phyloP scores from a whole-genome alignment of 2,329 filamentous ascomycete species.

The Penicillium digitatum region DNA sequence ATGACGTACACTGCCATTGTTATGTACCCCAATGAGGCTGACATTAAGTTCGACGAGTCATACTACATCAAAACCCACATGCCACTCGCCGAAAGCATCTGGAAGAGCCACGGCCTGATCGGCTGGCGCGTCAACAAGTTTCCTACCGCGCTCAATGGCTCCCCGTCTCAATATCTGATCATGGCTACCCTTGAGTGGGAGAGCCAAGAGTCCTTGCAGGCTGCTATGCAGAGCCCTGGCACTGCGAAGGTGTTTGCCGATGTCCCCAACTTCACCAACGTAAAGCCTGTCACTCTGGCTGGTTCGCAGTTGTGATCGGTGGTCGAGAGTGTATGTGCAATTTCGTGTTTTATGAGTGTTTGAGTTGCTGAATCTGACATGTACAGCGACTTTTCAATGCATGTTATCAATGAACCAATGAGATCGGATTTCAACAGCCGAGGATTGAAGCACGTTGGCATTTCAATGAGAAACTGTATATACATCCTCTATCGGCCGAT shows the following conservation, averaged over 20 bases:
- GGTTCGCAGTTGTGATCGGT: constrained; percentile 2
- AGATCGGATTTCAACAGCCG: neutral
- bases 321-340: neutral
- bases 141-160: constrained; percentile 14
- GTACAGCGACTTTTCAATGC: neutral
- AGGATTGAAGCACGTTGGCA: neutral
- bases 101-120: constrained; percentile 17
- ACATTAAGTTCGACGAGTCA: constrained; percentile 19
- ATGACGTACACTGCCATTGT: constrained; percentile 20
- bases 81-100: constrained; percentile 19
- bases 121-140: constrained; percentile 21
- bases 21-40: constrained; percentile 22
- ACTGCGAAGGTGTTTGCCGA: constrained; percentile 15
- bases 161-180: constrained; percentile 16
- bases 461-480: neutral
- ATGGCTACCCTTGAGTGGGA: constrained; percentile 17
- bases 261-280: constrained; percentile 26
- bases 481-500: neutral
- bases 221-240: constrained; percentile 7
- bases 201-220: constrained; percentile 15
- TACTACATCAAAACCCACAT: constrained; percentile 25
- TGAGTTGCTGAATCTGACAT: neutral
- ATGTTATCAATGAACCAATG: neutral
- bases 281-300: constrained; percentile 17
- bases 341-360: no score